Base-by-base conservation (phyloP, 108 stramenopile species). In the Epipyxis sp. region DNA sequence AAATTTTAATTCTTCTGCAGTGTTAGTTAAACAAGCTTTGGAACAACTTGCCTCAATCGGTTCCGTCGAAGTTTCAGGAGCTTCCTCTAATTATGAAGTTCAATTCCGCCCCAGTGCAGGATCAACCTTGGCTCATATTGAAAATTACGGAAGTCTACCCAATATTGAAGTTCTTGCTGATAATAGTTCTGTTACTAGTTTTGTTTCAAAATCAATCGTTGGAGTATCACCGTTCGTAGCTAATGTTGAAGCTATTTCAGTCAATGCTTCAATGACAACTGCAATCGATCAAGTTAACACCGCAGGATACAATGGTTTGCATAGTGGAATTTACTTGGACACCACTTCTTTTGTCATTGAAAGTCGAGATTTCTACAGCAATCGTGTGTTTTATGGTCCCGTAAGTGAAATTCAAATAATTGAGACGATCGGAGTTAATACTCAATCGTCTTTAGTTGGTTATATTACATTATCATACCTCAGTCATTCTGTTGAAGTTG, bases 331-430 rank as follows among this genome's bases (percentile, higher is more conserved):
- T 32, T 88, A 69, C 65, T 81, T 86, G 32, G 59, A 45, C 50
- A 3, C 44, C 10, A 85, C 85, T 0, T 59, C 83, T 0, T 91
- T 91, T 69, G 76, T 46, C 59, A 83, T 91, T 57, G 89, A 91
- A 77, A 61, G 86, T 58, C 71, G 87, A 40, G 91, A 91, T 78
- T 62, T 41, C 27, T 85, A 81, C 59, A 82, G 61, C 59, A 91
- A 91, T 87, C 78, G 77, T 45, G 79, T 88, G 16, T 40, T 44
- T 37, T 59, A 81, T 45, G 90, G 83, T 1, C 88, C 90, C 1
- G 50, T 83, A 29, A 62, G 69, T 40, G 91, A 91, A 80, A 80
- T 88, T 6, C 91, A 91, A 79, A 88, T 91, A 43, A 86, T 91
- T 39, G 89, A 89, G 78, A 85, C 87, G 16, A 80, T 69, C 6